These are phyloP conservation scores for Trichoderma atroviride DNA, from an alignment of 2,329 filamentous ascomycete species.

Conservation along the genomic window DNA sequence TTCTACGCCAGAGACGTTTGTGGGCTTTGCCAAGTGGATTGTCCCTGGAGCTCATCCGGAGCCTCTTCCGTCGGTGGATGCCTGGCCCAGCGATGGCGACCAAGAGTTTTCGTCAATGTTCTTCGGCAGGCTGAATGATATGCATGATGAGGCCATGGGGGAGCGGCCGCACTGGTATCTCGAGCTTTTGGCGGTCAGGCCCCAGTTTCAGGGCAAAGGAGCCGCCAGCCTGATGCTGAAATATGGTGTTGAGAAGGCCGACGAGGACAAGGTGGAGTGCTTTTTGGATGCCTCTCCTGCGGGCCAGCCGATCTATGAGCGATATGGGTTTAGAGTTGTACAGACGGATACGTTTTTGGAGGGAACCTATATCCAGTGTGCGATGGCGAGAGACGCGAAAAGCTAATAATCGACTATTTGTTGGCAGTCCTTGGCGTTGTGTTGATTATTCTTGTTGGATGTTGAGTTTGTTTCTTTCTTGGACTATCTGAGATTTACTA, in stretches of 20 bases:
- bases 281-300: conserved; percentile 17
- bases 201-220: conserved; percentile 10
- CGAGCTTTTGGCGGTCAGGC: conserved; percentile 12
- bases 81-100: conserved; percentile 19
- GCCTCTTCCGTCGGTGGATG: not conserved
- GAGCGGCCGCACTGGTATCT: conserved; percentile 23
- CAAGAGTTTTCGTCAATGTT: conserved; percentile 15
- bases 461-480: not conserved
- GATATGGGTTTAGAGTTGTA: conserved; percentile 18
- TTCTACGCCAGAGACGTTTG: not conserved
- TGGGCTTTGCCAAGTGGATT: conserved; percentile 21
- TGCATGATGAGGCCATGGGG: conserved; percentile 19
- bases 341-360: conserved; percentile 6
- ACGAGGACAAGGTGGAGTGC: conserved; percentile 20
- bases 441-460: not conserved
- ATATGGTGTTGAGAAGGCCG: conserved; percentile 11
- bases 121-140: conserved; percentile 14
- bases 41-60: conserved; percentile 1
- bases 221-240: conserved; percentile 21
- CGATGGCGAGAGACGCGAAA: conserved; percentile 12
- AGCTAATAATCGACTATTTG: not conserved
- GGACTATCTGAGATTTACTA: not conserved
- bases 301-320: conserved; percentile 19
- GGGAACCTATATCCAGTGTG: not conserved
- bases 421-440: not conserved